phyloP scores from a whole-genome alignment of 176 grass and related monocot species.

The Cenchrus fungigraminus region DNA sequence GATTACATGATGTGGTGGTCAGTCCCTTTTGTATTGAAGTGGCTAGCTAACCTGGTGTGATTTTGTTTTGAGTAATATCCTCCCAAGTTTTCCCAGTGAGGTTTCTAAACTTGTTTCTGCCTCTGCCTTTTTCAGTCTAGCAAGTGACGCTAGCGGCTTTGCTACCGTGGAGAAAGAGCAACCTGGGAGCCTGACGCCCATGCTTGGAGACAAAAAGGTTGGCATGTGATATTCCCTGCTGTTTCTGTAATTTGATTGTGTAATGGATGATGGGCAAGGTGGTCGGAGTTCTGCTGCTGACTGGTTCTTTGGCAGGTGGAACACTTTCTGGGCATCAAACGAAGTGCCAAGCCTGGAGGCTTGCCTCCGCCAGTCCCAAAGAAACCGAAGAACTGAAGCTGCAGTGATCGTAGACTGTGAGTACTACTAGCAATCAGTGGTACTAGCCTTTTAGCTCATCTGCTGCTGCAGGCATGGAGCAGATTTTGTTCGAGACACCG shows the following conservation, averaged over 20 bases:
- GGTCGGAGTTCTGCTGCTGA: constrained; percentile 8
- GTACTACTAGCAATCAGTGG: constrained; percentile 5
- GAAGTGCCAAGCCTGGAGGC: constrained; percentile 56
- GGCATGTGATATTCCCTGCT: constrained; percentile 23
- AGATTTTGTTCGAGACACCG: constrained; percentile 22
- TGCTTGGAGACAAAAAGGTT: constrained; percentile 86
- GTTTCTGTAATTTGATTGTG: constrained; percentile 35
- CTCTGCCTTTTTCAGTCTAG: constrained; percentile 57
- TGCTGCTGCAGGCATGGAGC: constrained; percentile 30
- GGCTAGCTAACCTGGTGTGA: background rate
- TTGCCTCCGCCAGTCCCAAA: constrained; percentile 70
- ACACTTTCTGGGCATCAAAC: constrained; percentile 80
- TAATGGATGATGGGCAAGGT: constrained; percentile 5
- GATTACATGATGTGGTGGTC: background rate
- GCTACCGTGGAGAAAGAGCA: constrained; percentile 71
- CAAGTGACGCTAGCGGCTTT: constrained; percentile 72
- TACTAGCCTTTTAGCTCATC: constrained; percentile 26
- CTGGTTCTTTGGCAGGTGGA: constrained; percentile 57
- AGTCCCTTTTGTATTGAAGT: background rate
- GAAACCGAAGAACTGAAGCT: constrained; percentile 69
- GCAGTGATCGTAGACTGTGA: constrained; percentile 32
- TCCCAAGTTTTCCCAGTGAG: constrained; percentile 10
- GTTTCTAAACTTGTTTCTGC: constrained; percentile 37
- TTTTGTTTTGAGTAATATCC: background rate
- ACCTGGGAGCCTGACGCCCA: constrained; percentile 74